phyloP scores from a whole-genome alignment of 2,329 filamentous ascomycete species.

The Nemania serpens region DNA sequence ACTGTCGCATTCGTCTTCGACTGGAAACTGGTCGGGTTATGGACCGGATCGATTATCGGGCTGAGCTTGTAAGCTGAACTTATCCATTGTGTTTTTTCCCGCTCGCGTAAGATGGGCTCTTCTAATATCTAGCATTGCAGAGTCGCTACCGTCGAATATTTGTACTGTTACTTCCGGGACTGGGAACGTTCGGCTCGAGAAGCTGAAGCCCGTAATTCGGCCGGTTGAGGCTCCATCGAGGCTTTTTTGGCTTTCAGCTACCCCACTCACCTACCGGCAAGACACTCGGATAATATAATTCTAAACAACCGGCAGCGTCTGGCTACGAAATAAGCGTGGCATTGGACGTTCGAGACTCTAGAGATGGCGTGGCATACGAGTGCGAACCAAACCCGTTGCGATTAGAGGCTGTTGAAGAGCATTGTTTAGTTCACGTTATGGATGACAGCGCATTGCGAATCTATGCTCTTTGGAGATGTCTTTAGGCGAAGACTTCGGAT shows the following conservation, averaged over 20 bases:
- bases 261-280: too few species aligned
- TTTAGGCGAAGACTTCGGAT: too few species aligned
- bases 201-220: conserved; percentile 56
- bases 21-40: conserved; percentile 81
- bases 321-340: too few species aligned
- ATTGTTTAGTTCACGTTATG: background rate
- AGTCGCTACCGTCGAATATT: conserved; percentile 58
- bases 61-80: conserved; percentile 59
- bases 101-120: background rate
- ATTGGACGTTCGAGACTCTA: too few species aligned
- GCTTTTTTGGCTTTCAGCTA: background rate
- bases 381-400: too few species aligned
- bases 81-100: background rate
- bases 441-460: background rate
- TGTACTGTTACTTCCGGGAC: conserved; percentile 56
- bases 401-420: too few species aligned
- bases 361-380: too few species aligned
- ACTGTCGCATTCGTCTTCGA: conserved; percentile 74
- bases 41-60: conserved; percentile 77
- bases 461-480: too few species aligned
- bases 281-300: too few species aligned
- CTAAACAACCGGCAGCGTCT: too few species aligned
- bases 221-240: conserved; percentile 42
- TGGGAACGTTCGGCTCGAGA: conserved; percentile 60
- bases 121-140: conserved; percentile 38